A percentile compares a stretch with the other conserved stretches of the same genome.
Evolutionary conservation across 306 rosid species (phyloP).

Genomic region (Elaeagnus macrophylla): DNA sequence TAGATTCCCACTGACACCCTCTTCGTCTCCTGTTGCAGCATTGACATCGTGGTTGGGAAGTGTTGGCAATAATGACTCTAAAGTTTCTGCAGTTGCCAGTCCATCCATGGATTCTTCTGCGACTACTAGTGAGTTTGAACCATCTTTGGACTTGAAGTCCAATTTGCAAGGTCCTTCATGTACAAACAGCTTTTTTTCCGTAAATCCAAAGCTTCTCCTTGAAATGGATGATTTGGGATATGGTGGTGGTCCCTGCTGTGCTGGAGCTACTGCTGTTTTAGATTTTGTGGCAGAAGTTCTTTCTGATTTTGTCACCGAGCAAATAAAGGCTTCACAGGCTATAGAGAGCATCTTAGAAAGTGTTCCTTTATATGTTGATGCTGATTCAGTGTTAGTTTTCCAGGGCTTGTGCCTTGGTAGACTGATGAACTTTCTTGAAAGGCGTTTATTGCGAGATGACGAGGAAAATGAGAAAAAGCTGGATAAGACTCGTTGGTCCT

Average conservation of each 20-base stretch:
- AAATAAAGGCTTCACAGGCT: conserved; percentile 64
- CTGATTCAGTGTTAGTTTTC: conserved; percentile 75
- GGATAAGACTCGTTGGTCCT: conserved; percentile 92
- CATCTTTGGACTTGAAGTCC: conserved; percentile 56
- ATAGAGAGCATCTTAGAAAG: conserved; percentile 88
- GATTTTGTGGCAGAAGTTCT: conserved; percentile 97
- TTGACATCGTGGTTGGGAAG: conserved; percentile 86
- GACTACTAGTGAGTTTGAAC: conserved; percentile 51
- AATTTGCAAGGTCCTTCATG: conserved; percentile 54
- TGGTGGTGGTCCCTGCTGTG: conserved; percentile 99
- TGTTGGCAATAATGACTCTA: conserved; percentile 45
- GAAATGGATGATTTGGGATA: conserved; percentile 89
- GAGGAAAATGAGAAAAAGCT: conserved; percentile 92
- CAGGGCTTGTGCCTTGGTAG: conserved; percentile 94
- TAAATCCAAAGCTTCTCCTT: conserved; percentile 72
- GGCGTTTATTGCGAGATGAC: conserved; percentile 93
- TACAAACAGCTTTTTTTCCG: conserved; percentile 47
- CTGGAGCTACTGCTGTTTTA: conserved; percentile 91
- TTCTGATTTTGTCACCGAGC: conserved; percentile 87
- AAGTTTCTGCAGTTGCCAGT: conserved; percentile 45
- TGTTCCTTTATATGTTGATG: conserved; percentile 68
- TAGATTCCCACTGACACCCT: conserved; percentile 41
- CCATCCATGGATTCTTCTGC: conserved; percentile 63
- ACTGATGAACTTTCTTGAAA: conserved; percentile 91
- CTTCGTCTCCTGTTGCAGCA: conserved; percentile 60